These are phyloP conservation scores for Lecanicillium sp. DNA, from an alignment of 2,329 filamentous ascomycete species.

Conservation along the genomic window DNA sequence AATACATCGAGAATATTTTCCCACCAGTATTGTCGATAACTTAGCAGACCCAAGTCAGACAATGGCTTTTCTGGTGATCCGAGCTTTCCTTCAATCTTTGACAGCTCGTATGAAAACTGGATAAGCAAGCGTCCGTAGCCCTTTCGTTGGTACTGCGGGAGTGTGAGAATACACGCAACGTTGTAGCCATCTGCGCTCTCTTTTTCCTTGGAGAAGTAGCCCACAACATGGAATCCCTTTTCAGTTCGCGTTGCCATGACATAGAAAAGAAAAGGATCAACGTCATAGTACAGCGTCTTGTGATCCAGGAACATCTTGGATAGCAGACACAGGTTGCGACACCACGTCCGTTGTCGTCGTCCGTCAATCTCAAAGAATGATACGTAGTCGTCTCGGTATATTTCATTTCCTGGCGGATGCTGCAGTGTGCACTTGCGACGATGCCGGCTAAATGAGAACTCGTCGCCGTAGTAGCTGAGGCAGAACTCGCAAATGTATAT, in stretches of 20 bases:
- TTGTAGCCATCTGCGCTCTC: slow-evolving; percentile 97
- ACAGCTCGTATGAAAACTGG: slow-evolving; percentile 94
- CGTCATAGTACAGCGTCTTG: slow-evolving; percentile 98
- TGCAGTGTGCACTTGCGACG: slow-evolving; percentile 82
- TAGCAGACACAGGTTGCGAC: slow-evolving; percentile 86
- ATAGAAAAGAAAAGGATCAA: slow-evolving; percentile 98
- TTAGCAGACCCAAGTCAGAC: slow-evolving; percentile 83
- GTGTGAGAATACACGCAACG: slow-evolving; percentile 91
- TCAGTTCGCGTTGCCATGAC: slow-evolving; percentile 90
- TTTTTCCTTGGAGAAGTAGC: slow-evolving; percentile 99
- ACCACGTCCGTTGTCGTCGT: slow-evolving; percentile 88
- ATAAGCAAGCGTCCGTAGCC: slow-evolving; percentile 91
- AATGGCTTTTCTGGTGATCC: slow-evolving; percentile 96
- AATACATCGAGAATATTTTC: slow-evolving; percentile 87
- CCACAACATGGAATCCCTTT: slow-evolving; percentile 88
- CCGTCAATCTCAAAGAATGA: slow-evolving; percentile 98
- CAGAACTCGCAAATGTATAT: slow-evolving; percentile 98
- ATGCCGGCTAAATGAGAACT: slow-evolving; percentile 76
- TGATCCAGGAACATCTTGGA: slow-evolving; percentile 96
- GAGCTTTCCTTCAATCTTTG: slow-evolving; percentile 88
- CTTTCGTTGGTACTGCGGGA: slow-evolving; percentile 93
- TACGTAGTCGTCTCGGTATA: slow-evolving; percentile 88
- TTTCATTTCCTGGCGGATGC: slow-evolving; percentile 95
- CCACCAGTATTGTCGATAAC: slow-evolving; percentile 96
- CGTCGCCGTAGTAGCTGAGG: slow-evolving; percentile 78